phyloP scores from a whole-genome alignment of 805 yeast species.

The Saturnispora mendoncae region DNA sequence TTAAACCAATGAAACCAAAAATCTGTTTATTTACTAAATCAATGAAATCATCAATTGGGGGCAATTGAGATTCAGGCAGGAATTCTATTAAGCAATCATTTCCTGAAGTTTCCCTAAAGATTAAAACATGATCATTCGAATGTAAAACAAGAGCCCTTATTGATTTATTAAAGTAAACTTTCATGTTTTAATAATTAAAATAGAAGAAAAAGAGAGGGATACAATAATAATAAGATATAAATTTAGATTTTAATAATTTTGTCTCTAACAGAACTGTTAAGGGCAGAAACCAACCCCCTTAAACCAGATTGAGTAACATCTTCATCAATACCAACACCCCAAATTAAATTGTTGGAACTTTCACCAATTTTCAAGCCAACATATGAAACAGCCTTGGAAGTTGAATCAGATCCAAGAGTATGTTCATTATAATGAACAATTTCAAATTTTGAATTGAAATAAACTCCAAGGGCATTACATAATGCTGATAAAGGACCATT shows the following conservation, averaged over 20 bases:
- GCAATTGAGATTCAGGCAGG: constrained; percentile 28
- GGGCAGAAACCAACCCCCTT: constrained; percentile 39
- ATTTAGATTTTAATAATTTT: constrained; percentile 17
- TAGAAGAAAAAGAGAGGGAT: too few relatives aligned
- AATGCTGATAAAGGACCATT: constrained; percentile 81
- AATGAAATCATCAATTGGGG: constrained; percentile 22
- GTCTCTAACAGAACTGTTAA: constrained; percentile 28
- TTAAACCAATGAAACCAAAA: constrained; percentile 55
- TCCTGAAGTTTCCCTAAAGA: constrained; percentile 6
- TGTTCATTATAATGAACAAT: constrained; percentile 73
- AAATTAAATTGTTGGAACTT: constrained; percentile 20
- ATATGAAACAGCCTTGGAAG: constrained; percentile 70
- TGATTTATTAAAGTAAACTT: constrained; percentile 9
- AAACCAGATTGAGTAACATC: constrained; percentile 50
- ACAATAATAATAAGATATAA: too few relatives aligned
- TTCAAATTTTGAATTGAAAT: constrained; percentile 42
- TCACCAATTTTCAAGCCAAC: constrained; percentile 24
- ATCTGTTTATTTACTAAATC: constrained; percentile 10
- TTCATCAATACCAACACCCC: constrained; percentile 55
- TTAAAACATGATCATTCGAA: constrained; percentile 8
- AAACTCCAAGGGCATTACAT: constrained; percentile 46
- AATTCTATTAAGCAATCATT: constrained; percentile 46
- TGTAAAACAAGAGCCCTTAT: constrained; percentile 9
- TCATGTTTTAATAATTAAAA: too few relatives aligned
- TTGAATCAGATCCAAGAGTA: constrained; percentile 65